Evolutionary conservation across 805 yeast genomes (phyloP).

Genomic region (Schwanniomyces occidentalis): DNA sequence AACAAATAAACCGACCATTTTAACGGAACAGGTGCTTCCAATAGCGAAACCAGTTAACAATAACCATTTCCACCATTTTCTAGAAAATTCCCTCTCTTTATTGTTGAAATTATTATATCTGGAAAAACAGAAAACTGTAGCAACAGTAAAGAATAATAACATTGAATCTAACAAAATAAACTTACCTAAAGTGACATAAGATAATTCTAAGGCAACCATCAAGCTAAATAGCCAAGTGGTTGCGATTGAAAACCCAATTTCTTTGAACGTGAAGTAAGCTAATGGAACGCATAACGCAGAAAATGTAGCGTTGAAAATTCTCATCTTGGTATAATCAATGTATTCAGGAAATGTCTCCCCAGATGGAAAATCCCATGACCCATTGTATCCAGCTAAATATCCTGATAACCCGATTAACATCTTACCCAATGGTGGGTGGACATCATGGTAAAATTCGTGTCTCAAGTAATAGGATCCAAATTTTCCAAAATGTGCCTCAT

Average conservation of each 20-base stretch:
- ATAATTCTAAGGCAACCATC: constrained; percentile 65
- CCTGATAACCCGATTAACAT: constrained; percentile 79
- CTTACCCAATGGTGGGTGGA: constrained; percentile 85
- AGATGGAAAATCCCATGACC: constrained; percentile 70
- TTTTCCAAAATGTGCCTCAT: constrained; percentile 88
- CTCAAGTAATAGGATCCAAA: constrained; percentile 79
- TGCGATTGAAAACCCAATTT: constrained; percentile 49
- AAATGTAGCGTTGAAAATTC: constrained; percentile 69
- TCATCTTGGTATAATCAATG: constrained; percentile 62
- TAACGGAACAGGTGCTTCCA: constrained; percentile 90
- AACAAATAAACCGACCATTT: constrained; percentile 95
- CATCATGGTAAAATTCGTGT: constrained; percentile 82
- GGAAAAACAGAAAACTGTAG: constrained; percentile 73
- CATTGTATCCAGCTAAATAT: constrained; percentile 78
- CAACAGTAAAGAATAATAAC: constrained; percentile 71
- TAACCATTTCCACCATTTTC: constrained; percentile 95
- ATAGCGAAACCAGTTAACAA: constrained; percentile 78
- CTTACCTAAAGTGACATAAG: constrained; percentile 69
- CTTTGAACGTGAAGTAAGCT: constrained; percentile 68
- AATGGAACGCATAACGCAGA: constrained; percentile 67
- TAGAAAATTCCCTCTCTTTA: constrained; percentile 49
- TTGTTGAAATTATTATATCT: constrained; percentile 65
- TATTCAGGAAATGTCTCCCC: constrained; percentile 65
- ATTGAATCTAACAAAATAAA: constrained; percentile 77
- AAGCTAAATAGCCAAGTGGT: constrained; percentile 62